phyloP scores from a whole-genome alignment of 2,329 filamentous ascomycete species.

The Fusarium sp. region DNA sequence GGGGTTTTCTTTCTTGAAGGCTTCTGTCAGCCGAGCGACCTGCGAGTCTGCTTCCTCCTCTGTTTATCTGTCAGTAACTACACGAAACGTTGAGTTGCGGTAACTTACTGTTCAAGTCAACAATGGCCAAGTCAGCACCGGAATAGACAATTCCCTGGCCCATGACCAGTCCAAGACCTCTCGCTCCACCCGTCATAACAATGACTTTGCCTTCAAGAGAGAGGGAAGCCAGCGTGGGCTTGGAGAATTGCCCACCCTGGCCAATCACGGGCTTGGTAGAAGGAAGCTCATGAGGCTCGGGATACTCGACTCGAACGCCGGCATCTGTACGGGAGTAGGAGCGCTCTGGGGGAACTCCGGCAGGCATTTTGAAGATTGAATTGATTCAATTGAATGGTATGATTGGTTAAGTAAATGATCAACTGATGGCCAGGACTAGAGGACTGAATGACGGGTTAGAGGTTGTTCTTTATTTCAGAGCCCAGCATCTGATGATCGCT shows the following conservation, averaged over 20 bases:
- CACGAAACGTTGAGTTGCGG: neutral
- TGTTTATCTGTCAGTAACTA: conserved; percentile 49
- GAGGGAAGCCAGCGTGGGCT: conserved; percentile 85
- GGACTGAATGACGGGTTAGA: neutral
- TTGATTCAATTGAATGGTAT: neutral
- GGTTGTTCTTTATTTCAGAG: conserved; percentile 7
- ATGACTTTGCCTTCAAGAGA: conserved; percentile 85
- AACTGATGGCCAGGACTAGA: neutral
- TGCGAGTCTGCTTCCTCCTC: conserved; percentile 85
- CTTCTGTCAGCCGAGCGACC: conserved; percentile 75
- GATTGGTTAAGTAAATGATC: neutral
- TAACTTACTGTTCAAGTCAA: conserved; percentile 86
- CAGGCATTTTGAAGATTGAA: conserved; percentile 14
- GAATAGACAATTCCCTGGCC: conserved; percentile 89
- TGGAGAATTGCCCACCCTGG: conserved; percentile 81
- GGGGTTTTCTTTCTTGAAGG: conserved; percentile 82
- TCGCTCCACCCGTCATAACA: conserved; percentile 88
- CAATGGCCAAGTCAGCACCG: conserved; percentile 88
- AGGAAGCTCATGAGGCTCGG: conserved; percentile 77
- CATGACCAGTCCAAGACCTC: conserved; percentile 91
- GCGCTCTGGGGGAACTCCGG: conserved; percentile 29
- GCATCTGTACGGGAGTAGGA: conserved; percentile 81
- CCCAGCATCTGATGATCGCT: conserved; percentile 7
- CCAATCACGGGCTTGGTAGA: conserved; percentile 76
- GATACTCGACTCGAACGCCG: conserved; percentile 80